Evolutionary conservation across 108 stramenopile species (phyloP), one percentile per base, ranked within the genome.

Genomic region (Halocafeteria seosinensis): DNA sequence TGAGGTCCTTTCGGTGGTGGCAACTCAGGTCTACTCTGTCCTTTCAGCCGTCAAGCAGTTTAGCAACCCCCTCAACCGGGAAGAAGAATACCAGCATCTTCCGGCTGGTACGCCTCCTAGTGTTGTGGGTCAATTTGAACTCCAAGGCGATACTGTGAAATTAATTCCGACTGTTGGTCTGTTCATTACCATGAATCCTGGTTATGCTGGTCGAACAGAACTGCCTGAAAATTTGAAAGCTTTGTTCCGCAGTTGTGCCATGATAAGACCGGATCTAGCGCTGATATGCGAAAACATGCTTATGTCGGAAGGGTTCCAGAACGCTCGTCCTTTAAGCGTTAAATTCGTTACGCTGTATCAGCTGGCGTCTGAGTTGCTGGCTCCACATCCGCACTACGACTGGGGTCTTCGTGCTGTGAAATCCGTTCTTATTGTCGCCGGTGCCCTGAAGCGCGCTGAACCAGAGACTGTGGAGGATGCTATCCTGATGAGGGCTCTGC

Each of bases 211-310:
- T 24, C 76, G 88, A 38, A 89, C 88, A 26, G 87, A 88, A 70
- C 72, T 89, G 35, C 88, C 88, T 12, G 88, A 89, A 66, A 89
- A 89, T 65, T 65, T 88, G 36, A 88, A 89, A 79, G 88, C 82
- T 28, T 73, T 88, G 25, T 90, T 90, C 68, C 86, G 88, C 23
- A 85, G 85, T 2, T 90, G 88, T 66, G 87, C 88, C 29, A 90
- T 90, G 88, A 88, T 90, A 37, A 85, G 88, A 5, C 88, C 88
- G 12, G 88, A 90, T 52, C 78, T 90, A 64, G 87, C 83, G 60
- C 81, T 85, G 26, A 89, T 89, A 60, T 85, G 85, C 67, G 88
- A 89, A 68, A 89, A 90, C 71, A 90, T 89, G 88, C 77, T 89
- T 28, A 88, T 89, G 88, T 81, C 86, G 17, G 88, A 89, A 67